Evolutionary conservation across 177 flowering plant species (phyloP).

Genomic region (Tripterygium wilfordii): DNA sequence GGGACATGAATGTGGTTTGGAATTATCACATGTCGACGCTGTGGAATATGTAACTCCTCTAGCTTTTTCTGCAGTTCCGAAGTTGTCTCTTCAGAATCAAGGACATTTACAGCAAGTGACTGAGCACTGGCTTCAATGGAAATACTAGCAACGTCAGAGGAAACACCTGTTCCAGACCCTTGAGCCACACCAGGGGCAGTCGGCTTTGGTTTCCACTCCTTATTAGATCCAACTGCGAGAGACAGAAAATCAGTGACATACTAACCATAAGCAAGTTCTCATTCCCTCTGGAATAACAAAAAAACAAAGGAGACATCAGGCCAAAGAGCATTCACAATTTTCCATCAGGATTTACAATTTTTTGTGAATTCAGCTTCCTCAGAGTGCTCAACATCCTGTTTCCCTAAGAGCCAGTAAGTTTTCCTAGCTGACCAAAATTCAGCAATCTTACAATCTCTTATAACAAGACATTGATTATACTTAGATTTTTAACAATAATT

Average conservation of each 20-base stretch:
- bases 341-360: too few relatives aligned
- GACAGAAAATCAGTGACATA: constrained; percentile 1
- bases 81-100: constrained; percentile 35
- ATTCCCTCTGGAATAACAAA: too few relatives aligned
- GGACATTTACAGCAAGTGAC: constrained; percentile 19
- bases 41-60: constrained; percentile 48
- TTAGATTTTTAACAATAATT: too few relatives aligned
- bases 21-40: constrained; percentile 65
- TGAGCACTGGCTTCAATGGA: constrained; percentile 27
- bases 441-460: too few relatives aligned
- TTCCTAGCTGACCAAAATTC: too few relatives aligned
- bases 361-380: too few relatives aligned
- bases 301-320: too few relatives aligned
- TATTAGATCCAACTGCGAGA: constrained; percentile 41
- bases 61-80: constrained; percentile 51
- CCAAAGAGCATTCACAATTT: too few relatives aligned
- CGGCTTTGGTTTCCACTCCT: constrained; percentile 89
- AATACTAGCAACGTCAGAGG: constrained; percentile 24
- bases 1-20: constrained; percentile 88
- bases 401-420: too few relatives aligned
- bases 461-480: too few relatives aligned
- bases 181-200: constrained; percentile 28
- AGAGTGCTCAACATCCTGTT: too few relatives aligned
- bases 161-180: constrained; percentile 29
- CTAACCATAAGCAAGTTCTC: too few relatives aligned